A percentile compares a stretch with the other conserved stretches of the same genome.
These are phyloP conservation scores for Gleditsia sinensis DNA, from an alignment of 306 rosid species.

Conservation along the genomic window DNA sequence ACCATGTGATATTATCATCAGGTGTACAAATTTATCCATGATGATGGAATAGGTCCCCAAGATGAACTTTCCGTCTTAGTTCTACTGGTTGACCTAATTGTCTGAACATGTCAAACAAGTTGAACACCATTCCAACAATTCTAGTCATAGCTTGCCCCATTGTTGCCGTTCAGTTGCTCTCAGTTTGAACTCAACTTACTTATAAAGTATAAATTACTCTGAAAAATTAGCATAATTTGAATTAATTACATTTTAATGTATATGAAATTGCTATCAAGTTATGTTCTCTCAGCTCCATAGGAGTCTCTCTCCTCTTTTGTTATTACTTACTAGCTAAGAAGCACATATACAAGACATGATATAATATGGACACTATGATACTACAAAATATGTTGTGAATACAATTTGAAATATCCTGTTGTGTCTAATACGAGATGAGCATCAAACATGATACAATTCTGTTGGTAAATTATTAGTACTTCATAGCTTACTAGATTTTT, in stretches of 20 bases:
- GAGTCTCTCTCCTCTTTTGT: not conserved
- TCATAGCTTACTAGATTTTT: not conserved
- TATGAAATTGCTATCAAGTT: not conserved
- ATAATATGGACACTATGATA: too few species aligned
- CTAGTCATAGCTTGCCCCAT: not conserved
- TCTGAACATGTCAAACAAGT: not conserved
- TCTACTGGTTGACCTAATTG: not conserved
- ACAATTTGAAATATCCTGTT: too few species aligned
- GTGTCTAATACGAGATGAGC: too few species aligned
- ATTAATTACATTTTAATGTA: not conserved
- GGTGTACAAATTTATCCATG: not conserved
- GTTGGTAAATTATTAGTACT: too few species aligned
- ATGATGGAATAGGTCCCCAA: not conserved
- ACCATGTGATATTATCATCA: constrained; percentile 15
- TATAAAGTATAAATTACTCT: not conserved
- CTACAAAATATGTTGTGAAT: too few species aligned
- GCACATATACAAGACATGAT: too few species aligned
- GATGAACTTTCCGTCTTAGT: not conserved
- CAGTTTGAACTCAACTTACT: not conserved
- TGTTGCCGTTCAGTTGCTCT: not conserved
- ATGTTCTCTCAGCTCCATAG: not conserved
- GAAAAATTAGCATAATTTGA: not conserved
- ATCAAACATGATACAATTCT: too few species aligned
- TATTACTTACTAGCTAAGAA: too few species aligned
- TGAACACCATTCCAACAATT: not conserved